Evolutionary conservation across 495 filamentous ascomycete genomes (phyloP), one percentile per base, ranked within the genome.

Genomic region (Elasticomyces elasticus): DNA sequence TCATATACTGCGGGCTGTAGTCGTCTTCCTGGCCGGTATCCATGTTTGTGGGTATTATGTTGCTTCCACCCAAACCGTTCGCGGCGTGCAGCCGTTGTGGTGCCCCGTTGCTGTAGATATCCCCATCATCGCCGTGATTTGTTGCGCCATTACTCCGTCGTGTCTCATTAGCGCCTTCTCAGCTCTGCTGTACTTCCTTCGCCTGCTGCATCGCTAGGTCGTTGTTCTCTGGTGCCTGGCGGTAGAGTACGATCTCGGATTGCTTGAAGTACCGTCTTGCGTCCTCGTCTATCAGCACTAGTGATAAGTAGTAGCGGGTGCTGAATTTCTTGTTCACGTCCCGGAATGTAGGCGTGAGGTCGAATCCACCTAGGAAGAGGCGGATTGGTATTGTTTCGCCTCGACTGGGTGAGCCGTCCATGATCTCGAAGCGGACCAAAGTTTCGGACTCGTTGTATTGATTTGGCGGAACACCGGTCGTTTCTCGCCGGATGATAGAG

Each of bases 241-340:
- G 85, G 74, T 86, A 96, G 43, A 99, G 85, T 52, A 95, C 88
- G 66, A 99, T 99, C 71, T 99, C 92, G 49, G 89, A 95, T 71
- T 99, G 92, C 67, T 99, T 99, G 76, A 99, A 99, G 72, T 99
- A 99, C 56, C 92, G 82, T 59, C 92, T 78, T 38, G 94, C 94
- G 67, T 99, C 92, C 94, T 63, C 53, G 37, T 54, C 45, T 13
- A 62, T 62, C 4, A 59, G 44, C 10, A 99, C 92, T 61, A 99
- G 72, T 68, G 88, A 95, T 49, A 99, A 79, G 71, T 99, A 97
- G 72, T 99, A 99, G 59, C 92, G 78, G 51, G 94, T 97, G 28
- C 91, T 96, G 70, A 92, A 99, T 72, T 97, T 97, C 80, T 97
- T 99, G 81, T 99, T 99, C 55, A 99, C 92, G 70, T 99, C 94